A percentile compares a stretch with the other conserved stretches of the same genome.
Conservation (phyloP, 1,284 basidiomycete genomes). For the Ceratobasidium papillatum region DNA sequence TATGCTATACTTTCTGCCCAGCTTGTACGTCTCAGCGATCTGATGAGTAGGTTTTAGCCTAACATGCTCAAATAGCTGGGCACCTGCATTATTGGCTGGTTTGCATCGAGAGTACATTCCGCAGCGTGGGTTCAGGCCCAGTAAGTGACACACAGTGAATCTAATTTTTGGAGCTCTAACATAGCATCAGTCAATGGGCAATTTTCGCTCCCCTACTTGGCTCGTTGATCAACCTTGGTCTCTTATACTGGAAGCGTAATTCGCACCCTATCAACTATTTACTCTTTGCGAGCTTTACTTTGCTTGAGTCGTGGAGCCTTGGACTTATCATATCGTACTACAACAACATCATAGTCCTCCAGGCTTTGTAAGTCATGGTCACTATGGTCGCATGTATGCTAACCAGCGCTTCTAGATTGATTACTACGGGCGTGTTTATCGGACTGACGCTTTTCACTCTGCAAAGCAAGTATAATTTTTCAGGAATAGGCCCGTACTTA, state of each 20-base stretch:
- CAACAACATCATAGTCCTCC: conserved; percentile 77
- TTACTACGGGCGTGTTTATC: conserved; percentile 86
- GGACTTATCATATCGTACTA: conserved; percentile 81
- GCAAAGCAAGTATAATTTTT: conserved; percentile 90
- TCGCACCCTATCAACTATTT: conserved; percentile 82
- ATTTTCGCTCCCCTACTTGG: conserved; percentile 79
- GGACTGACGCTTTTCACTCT: conserved; percentile 87
- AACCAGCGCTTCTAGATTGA: conserved; percentile 60
- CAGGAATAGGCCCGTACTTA: conserved; percentile 82
- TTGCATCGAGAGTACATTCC: conserved; percentile 65
- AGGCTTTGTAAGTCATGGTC: conserved; percentile 71
- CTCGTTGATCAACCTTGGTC: conserved; percentile 74
- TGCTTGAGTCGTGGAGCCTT: conserved; percentile 81
- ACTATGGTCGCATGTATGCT: conserved; percentile 24
- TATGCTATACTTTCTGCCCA: conserved; percentile 80
- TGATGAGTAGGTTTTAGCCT: background rate
- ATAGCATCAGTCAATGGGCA: conserved; percentile 65
- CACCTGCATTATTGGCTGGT: conserved; percentile 72
- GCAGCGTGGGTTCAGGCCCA: conserved; percentile 74
- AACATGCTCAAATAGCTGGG: conserved; percentile 60
- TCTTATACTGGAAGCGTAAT: conserved; percentile 89
- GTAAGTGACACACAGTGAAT: conserved; percentile 55
- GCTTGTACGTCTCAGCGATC: conserved; percentile 60
- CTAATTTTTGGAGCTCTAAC: conserved; percentile 12
- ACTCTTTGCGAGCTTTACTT: conserved; percentile 78